Evolutionary conservation across 768 basidiomycete genomes (phyloP).

Genomic region (Megacollybia marginata): DNA sequence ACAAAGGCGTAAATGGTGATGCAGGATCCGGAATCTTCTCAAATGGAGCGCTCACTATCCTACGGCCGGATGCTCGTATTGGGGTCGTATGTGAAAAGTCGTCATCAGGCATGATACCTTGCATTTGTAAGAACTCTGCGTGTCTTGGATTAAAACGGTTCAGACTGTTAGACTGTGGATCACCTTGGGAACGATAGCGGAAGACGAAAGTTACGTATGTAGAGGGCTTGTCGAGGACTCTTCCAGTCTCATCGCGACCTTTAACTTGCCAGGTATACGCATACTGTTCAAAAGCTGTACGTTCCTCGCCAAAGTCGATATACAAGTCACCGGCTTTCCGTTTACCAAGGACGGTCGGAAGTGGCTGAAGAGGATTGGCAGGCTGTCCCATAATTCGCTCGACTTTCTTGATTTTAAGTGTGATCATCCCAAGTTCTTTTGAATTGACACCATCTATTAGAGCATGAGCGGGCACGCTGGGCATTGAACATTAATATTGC

Average conservation of each 20-base stretch:
- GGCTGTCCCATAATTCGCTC: slow-evolving; percentile 19
- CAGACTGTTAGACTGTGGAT: slow-evolving; percentile 4
- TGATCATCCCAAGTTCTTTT: slow-evolving; percentile 46
- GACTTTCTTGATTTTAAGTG: slow-evolving; percentile 39
- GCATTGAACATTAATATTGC: neutral
- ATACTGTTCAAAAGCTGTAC: slow-evolving; percentile 28
- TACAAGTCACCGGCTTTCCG: slow-evolving; percentile 34
- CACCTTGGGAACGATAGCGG: slow-evolving; percentile 53
- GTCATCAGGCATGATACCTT: slow-evolving; percentile 39
- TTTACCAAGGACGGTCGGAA: slow-evolving; percentile 30
- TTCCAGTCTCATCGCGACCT: slow-evolving; percentile 31
- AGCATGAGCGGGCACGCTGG: neutral
- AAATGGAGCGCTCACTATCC: slow-evolving; percentile 34
- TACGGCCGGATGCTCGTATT: slow-evolving; percentile 21
- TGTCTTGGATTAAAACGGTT: neutral
- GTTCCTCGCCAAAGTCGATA: slow-evolving; percentile 43
- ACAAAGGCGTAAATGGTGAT: neutral
- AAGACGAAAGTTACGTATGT: slow-evolving; percentile 66
- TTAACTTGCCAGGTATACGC: slow-evolving; percentile 48
- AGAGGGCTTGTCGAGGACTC: slow-evolving; percentile 24
- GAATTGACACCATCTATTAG: slow-evolving; percentile 1
- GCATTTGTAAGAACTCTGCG: slow-evolving; percentile 44
- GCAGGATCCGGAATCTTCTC: slow-evolving; percentile 4
- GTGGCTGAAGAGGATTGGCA: slow-evolving; percentile 34
- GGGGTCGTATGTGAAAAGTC: slow-evolving; percentile 11